A percentile compares a stretch with the other conserved stretches of the same genome.
Evolutionary conservation across 2,329 filamentous ascomycete genomes (phyloP).

Genomic region (Knufia fluminis): DNA sequence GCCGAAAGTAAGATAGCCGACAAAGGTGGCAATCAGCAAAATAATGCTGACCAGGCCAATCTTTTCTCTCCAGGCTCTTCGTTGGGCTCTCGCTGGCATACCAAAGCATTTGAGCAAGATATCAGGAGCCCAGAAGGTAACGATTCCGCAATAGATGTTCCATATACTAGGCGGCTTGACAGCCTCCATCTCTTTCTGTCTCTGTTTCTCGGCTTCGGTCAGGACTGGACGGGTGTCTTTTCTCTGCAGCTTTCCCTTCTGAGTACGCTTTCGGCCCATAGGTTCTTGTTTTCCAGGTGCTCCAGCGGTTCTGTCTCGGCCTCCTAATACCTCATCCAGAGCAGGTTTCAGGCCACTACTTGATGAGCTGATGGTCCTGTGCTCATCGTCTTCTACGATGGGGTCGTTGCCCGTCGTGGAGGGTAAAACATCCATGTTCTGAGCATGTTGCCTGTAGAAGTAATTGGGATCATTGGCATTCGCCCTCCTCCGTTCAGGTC

Average conservation of each 20-base stretch:
- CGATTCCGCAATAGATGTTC: constrained; percentile 87
- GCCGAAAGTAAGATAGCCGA: constrained; percentile 93
- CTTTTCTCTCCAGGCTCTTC: constrained; percentile 94
- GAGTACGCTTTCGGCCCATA: constrained; percentile 28
- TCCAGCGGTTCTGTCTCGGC: constrained; percentile 27
- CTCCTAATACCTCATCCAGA: constrained; percentile 24
- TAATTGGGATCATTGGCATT: constrained; percentile 88
- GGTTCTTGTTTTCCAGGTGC: constrained; percentile 19
- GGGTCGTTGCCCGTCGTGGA: constrained; percentile 91
- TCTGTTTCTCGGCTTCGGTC: constrained; percentile 51
- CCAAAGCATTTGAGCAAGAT: constrained; percentile 78
- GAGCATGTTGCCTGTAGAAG: constrained; percentile 88
- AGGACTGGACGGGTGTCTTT: constrained; percentile 46
- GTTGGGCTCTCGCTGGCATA: constrained; percentile 74
- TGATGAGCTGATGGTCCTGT: constrained; percentile 52
- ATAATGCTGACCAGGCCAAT: constrained; percentile 96
- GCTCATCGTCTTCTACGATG: constrained; percentile 60
- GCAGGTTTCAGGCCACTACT: constrained; percentile 46
- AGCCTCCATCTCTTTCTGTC: constrained; percentile 51
- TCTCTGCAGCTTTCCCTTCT: constrained; percentile 56
- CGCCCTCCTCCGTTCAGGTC: constrained; percentile 78
- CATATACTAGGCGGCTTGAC: constrained; percentile 76
- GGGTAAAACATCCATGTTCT: constrained; percentile 80
- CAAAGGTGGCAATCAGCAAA: constrained; percentile 71
- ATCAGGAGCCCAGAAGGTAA: constrained; percentile 92